Conservation (phyloP, 441 rosid genomes). For the Populus hybrid region DNA sequence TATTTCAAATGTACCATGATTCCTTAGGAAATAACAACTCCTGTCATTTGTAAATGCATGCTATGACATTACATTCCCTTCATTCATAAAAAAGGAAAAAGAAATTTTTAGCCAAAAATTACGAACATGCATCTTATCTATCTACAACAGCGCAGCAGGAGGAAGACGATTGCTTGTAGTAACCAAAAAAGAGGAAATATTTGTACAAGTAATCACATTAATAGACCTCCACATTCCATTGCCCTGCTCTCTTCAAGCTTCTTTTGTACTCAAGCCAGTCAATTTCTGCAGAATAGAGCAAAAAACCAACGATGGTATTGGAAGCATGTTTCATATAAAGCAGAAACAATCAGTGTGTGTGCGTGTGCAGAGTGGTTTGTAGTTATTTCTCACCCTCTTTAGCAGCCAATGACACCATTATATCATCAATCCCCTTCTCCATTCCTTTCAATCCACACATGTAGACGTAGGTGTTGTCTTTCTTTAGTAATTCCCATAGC, state of each 20-base stretch:
- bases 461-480: slow-evolving; percentile 80
- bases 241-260: slow-evolving; percentile 81
- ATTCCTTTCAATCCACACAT: slow-evolving; percentile 98
- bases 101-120: neutral
- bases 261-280: slow-evolving; percentile 89
- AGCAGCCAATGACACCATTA: slow-evolving; percentile 82
- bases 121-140: slow-evolving; percentile 3
- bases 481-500: slow-evolving; percentile 87
- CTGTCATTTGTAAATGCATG: neutral
- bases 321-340: too few species aligned
- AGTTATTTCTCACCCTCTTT: slow-evolving; percentile 51
- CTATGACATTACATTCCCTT: neutral
- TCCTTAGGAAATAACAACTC: neutral
- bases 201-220: slow-evolving; percentile 33
- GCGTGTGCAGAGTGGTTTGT: too few species aligned
- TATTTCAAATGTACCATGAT: neutral
- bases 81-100: neutral
- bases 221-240: slow-evolving; percentile 98
- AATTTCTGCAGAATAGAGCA: slow-evolving; percentile 48
- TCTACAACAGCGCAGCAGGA: slow-evolving; percentile 24
- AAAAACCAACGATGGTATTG: neutral
- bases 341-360: too few species aligned
- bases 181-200: neutral
- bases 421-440: slow-evolving; percentile 97
- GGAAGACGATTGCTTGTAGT: slow-evolving; percentile 3